Base-by-base conservation (phyloP, 192 early-diverging fungal genomes). In the Coemansia sp. region DNA sequence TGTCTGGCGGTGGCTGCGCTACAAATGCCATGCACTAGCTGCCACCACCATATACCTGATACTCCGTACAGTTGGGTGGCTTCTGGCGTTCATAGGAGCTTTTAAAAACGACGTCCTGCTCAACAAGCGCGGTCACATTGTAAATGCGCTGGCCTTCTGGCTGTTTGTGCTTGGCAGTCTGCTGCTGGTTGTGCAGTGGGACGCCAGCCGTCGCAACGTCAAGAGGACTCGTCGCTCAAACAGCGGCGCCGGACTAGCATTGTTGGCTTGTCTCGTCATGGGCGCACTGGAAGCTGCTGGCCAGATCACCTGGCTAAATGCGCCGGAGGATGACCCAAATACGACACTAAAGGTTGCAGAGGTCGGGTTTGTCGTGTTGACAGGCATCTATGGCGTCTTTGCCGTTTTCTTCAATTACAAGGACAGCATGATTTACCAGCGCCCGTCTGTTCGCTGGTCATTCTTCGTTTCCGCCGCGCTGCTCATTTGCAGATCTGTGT, bases 241-340 rank as follows among this genome's bases (percentile, higher is more conserved):
- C 61, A 56, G 63, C 20, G 67, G 62, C n/a, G 62, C 62, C 0
- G 72, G 64, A 7, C 55, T 65, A 0, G 64, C 66, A 29, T 14
- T 60, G n/a, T 46, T 80, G 8, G 53, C 60, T 0, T 74, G 72
- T 27, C 29, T 74, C 19, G 68, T 64, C 28, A 56, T 80, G 48
- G 78, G 78, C 23, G 72, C 67, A 5, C 62, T 80, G 7, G 78
- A 80, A 42, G 78, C 72, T 27, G 68, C 72, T 28, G 78, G 78
- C 11, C 78, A 74, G 46, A 80, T 80, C 24, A 65, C 54, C 42
- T 80, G 78, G 78, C 78, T 80, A 22, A 74, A 80, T 54, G 67
- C 67, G 32, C 72, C 78, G 1, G 50, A 46, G 1, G 68, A 71
- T 4, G 48, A 67, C 22, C 68, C 72, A 10, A 55, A 35, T 2